These are phyloP conservation scores for Mycena sanguinolenta DNA, from an alignment of 768 basidiomycete genomes.

Conservation along the genomic window DNA sequence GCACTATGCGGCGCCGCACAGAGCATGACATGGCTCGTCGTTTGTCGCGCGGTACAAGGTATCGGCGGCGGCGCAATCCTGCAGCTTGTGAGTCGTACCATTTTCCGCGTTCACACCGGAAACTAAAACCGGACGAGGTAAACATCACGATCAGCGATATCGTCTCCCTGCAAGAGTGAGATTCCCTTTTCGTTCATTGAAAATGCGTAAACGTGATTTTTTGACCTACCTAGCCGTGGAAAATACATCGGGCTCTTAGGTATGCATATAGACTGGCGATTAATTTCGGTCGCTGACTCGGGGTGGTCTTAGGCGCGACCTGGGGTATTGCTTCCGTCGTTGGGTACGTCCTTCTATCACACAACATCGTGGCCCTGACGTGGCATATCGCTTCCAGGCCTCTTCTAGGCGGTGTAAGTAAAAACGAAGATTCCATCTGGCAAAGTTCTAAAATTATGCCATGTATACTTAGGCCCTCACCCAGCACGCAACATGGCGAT, in stretches of 20 bases:
- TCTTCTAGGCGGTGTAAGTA: conserved; percentile 82
- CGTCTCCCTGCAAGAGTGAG: conserved; percentile 82
- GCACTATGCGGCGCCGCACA: conserved; percentile 88
- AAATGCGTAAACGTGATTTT: background rate
- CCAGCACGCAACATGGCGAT: conserved; percentile 84
- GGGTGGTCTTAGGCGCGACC: conserved; percentile 61
- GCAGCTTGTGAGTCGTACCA: conserved; percentile 66
- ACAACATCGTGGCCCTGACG: conserved; percentile 44
- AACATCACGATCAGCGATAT: conserved; percentile 88
- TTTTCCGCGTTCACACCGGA: background rate
- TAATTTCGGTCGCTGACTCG: background rate
- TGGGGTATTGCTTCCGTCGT: conserved; percentile 74
- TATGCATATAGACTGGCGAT: conserved; percentile 17
- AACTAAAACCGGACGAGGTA: conserved; percentile 50
- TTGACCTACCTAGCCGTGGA: conserved; percentile 66
- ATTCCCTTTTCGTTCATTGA: conserved; percentile 11
- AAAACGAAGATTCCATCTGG: background rate
- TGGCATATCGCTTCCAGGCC: conserved; percentile 78
- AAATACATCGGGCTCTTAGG: conserved; percentile 82
- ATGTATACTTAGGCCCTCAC: conserved; percentile 69
- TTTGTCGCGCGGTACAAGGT: conserved; percentile 84
- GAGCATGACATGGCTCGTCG: conserved; percentile 81
- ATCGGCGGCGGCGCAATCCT: conserved; percentile 87
- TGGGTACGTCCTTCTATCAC: conserved; percentile 40
- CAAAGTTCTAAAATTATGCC: background rate